Percentiles rank a stretch among this genome's conserved stretches.
Evolutionary conservation across 2,329 filamentous ascomycete genomes (phyloP).

Genomic region (Paracoccidioides brasiliensis): DNA sequence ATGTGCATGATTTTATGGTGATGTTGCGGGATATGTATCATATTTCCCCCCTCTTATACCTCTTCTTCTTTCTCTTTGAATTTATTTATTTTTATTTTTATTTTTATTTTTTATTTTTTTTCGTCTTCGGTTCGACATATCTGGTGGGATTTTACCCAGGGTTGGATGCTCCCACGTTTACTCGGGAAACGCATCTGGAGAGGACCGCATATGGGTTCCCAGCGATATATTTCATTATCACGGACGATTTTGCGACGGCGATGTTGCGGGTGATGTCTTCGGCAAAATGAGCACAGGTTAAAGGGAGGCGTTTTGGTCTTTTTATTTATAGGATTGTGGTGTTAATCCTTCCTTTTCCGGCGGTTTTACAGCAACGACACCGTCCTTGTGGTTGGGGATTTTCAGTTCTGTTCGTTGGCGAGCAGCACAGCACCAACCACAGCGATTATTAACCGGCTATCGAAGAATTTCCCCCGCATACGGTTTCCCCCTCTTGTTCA

Average conservation of each 20-base stretch:
- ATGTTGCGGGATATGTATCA: constrained; percentile 18
- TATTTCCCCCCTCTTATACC: constrained; percentile 11
- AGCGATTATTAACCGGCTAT: not conserved
- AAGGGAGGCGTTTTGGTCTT: constrained; percentile 8
- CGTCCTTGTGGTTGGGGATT: not conserved
- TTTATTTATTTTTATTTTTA: not conserved
- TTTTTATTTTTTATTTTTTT: not conserved
- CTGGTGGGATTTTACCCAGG: not conserved
- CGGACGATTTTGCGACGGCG: not conserved
- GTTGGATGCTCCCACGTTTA: not conserved
- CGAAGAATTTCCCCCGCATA: not conserved
- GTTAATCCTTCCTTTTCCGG: not conserved
- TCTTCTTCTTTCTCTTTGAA: not conserved
- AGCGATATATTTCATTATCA: constrained; percentile 1
- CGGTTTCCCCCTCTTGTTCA: not conserved
- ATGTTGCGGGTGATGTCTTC: not conserved
- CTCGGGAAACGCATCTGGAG: not conserved
- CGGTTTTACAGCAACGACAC: not conserved
- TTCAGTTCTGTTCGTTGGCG: not conserved
- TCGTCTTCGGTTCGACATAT: not conserved
- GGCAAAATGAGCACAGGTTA: constrained; percentile 5
- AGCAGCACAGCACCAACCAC: not conserved
- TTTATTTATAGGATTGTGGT: not conserved
- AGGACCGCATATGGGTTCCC: not conserved
- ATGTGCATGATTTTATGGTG: constrained; percentile 13